Conservation (phyloP, 2,329 filamentous ascomycete species). For the Penicillium sp. region DNA sequence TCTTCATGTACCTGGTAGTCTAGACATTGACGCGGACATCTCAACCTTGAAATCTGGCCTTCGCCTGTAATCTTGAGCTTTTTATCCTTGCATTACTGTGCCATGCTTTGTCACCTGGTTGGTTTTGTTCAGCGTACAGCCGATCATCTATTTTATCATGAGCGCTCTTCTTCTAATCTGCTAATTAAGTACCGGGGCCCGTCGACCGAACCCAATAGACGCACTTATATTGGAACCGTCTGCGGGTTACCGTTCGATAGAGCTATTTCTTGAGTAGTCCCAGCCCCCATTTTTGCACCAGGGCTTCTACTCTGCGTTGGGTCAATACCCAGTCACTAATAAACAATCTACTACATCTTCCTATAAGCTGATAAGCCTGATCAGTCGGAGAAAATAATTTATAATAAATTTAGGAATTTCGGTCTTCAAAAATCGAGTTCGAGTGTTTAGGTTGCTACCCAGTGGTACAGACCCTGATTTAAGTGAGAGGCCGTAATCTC, state of each 20-base stretch:
- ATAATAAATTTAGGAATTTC: background rate
- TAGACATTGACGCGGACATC: background rate
- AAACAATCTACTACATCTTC: background rate
- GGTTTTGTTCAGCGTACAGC: background rate
- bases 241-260: background rate
- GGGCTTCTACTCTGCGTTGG: background rate
- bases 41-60: slow-evolving; percentile 43
- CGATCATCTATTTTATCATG: background rate
- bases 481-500: too few relatives aligned
- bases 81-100: background rate
- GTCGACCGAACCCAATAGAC: background rate
- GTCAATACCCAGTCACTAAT: background rate
- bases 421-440: background rate
- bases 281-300: background rate
- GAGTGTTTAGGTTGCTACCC: background rate
- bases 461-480: too few relatives aligned
- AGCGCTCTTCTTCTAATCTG: background rate
- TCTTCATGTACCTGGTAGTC: too few relatives aligned
- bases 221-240: background rate
- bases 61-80: background rate
- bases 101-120: background rate
- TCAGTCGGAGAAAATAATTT: background rate
- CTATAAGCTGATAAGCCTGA: background rate
- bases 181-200: background rate
- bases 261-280: background rate